Conservation (phyloP, 306 rosid genomes). For the Medicago ruthenica region DNA sequence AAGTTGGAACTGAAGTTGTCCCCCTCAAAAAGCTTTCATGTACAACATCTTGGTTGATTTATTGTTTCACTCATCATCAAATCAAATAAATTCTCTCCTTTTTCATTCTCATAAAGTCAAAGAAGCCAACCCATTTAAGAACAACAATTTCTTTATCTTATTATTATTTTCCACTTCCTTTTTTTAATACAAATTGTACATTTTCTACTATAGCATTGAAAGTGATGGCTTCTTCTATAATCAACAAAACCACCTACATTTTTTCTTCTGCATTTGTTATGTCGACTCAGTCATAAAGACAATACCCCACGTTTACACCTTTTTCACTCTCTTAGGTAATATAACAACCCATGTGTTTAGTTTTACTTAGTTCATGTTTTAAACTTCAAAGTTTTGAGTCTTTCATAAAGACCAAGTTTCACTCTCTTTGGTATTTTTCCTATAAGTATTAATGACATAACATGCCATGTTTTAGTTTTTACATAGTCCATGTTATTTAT, state of each 20-base stretch:
- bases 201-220: constrained; percentile 33
- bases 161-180: not conserved
- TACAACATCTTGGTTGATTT: not conserved
- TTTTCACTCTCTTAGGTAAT: constrained; percentile 26
- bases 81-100: not conserved
- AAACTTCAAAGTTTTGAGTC: constrained; percentile 31
- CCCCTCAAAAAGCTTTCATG: not conserved
- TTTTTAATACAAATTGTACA: constrained; percentile 21
- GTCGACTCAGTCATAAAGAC: constrained; percentile 54
- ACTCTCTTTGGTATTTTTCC: not conserved
- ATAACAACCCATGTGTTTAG: constrained; percentile 8
- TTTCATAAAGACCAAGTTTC: constrained; percentile 9
- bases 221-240: constrained; percentile 48
- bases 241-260: not conserved
- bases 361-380: not conserved
- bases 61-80: constrained; percentile 7
- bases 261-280: constrained; percentile 36
- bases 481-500: not conserved
- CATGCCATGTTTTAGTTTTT: constrained; percentile 7
- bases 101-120: constrained; percentile 45
- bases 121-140: constrained; percentile 24
- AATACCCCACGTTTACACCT: constrained; percentile 23
- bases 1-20: not conserved
- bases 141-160: not conserved
- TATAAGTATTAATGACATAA: no score